Conservation (phyloP, 2,329 filamentous ascomycete species). For the Beauveria asiatica region DNA sequence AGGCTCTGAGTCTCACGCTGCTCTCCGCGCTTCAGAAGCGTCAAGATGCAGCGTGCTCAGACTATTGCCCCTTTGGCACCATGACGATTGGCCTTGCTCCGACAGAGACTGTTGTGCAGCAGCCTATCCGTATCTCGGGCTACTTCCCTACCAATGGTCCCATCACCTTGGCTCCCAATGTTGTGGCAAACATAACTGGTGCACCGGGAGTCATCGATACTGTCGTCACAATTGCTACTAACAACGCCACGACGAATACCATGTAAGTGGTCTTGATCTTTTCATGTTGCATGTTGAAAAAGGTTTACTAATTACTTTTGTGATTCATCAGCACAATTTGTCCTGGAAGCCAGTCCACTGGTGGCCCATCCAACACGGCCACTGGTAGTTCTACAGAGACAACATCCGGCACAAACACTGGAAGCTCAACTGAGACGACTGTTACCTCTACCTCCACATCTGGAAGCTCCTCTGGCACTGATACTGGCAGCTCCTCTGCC, state of each 20-base stretch:
- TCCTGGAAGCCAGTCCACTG: background rate
- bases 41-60: no score
- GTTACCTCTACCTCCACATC: background rate
- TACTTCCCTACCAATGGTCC: slow-evolving; percentile 1
- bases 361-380: background rate
- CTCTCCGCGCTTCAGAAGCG: background rate
- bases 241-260: background rate
- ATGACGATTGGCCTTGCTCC: background rate
- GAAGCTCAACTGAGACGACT: background rate
- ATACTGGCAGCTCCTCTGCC: background rate
- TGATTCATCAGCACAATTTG: background rate
- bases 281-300: no score
- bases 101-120: background rate
- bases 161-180: background rate
- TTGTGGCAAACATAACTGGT: background rate
- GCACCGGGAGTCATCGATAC: slow-evolving; percentile 1
- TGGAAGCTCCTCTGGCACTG: background rate
- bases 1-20: background rate
- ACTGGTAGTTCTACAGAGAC: background rate
- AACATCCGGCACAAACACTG: no score
- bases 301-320: background rate
- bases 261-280: background rate
- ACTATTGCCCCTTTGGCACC: background rate
- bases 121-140: background rate
- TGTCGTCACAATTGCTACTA: background rate